Conservation (phyloP, 306 rosid species). For the Gillenia trifoliata region DNA sequence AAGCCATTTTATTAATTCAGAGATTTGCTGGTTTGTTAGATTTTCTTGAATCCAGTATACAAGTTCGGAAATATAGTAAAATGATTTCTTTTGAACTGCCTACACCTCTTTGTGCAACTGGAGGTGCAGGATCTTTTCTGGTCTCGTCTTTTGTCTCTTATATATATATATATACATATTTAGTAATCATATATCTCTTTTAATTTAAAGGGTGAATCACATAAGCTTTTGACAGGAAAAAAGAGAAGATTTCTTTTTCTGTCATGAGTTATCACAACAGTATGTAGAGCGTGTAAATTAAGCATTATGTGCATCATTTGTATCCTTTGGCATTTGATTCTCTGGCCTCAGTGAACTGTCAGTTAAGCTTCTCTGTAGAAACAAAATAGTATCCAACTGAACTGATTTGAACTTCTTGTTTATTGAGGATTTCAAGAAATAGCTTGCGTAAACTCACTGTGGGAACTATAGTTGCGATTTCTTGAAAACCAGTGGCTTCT, state of each 20-base stretch:
- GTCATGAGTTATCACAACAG: background rate
- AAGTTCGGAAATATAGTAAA: background rate
- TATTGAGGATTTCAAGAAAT: background rate
- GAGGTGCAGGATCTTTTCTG: background rate
- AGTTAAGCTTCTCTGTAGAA: background rate
- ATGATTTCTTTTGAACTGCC: background rate
- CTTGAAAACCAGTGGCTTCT: background rate
- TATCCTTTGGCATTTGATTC: background rate
- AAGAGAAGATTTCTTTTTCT: too few relatives aligned
- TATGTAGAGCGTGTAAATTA: background rate
- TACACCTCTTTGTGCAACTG: too few relatives aligned
- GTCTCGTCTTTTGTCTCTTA: background rate
- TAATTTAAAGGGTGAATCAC: background rate
- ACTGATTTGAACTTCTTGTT: background rate
- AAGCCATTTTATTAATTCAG: background rate
- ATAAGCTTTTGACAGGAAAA: background rate
- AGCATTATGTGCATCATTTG: background rate
- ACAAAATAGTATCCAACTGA: background rate
- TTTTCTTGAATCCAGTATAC: background rate
- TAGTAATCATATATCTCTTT: background rate
- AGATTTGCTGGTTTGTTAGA: background rate
- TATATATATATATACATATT: too few relatives aligned
- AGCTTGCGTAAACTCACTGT: background rate
- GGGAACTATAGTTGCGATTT: too few relatives aligned
- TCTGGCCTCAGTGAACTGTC: background rate